Conservation (phyloP, 2,329 filamentous ascomycete species). For the Penicillium paneum region DNA sequence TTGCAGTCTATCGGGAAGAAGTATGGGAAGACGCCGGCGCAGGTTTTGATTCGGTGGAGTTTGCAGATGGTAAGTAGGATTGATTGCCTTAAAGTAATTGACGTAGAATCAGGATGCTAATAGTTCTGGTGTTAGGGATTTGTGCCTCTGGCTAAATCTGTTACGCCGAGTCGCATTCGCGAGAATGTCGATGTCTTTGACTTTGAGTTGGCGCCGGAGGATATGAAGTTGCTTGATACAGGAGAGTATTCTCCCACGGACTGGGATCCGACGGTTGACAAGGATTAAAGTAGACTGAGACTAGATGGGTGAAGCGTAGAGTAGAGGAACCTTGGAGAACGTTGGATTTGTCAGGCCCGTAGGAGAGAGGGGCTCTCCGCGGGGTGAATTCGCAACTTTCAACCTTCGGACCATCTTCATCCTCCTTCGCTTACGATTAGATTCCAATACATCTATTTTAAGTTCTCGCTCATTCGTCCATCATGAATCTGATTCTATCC, state of each 20-base stretch:
- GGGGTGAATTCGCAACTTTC: background rate
- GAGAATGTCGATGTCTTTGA: constrained; percentile 61
- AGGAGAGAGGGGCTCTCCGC: background rate
- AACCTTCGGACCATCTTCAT: background rate
- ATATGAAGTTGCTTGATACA: constrained; percentile 57
- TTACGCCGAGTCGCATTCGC: constrained; percentile 57
- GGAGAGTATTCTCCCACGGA: constrained; percentile 56
- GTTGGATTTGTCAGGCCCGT: constrained; percentile 4
- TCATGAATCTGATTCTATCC: constrained; percentile 80
- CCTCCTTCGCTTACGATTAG: background rate
- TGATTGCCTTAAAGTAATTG: constrained; percentile 24
- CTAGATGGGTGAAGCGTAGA: background rate
- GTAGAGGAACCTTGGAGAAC: background rate
- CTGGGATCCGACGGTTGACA: constrained; percentile 54
- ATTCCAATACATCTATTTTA: background rate
- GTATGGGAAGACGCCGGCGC: constrained; percentile 67
- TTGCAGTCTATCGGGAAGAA: constrained; percentile 62
- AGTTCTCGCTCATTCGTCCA: constrained; percentile 31
- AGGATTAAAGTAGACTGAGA: constrained; percentile 21
- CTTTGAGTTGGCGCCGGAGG: constrained; percentile 57
- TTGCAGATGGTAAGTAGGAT: constrained; percentile 65
- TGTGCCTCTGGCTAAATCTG: constrained; percentile 62
- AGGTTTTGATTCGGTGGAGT: constrained; percentile 75
- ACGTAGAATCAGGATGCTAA: background rate
- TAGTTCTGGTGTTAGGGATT: constrained; percentile 47